Base-by-base conservation (phyloP, 768 basidiomycete genomes). In the Boletus fagicola region DNA sequence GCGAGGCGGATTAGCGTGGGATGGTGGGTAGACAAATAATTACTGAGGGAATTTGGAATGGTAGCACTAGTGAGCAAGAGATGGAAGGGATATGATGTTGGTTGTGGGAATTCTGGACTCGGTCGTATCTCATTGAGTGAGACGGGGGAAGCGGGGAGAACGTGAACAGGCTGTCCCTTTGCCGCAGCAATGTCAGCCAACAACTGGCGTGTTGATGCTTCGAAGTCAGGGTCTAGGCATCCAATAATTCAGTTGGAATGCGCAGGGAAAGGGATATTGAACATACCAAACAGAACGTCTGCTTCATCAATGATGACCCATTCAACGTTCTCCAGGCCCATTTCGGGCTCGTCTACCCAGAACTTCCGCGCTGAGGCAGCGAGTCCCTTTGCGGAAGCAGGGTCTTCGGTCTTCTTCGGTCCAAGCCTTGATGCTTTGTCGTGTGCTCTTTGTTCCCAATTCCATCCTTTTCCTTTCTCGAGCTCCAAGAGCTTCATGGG, bases 241-340 rank as follows among this genome's bases (percentile, higher is more conserved):
- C 28, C 48, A 38, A 47, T 51, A 28, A 57, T 52, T 51, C 38
- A 53, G 39, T 11, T 38, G 11, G 28, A 49, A 38, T 33, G 13
- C 13, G 36, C 18, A 44, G 28, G 40, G 33, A 5, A 28, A 38
- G 7, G 22, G 20, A 24, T 12, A 33, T 33, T 3, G 10, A 44
- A 72, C 81, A 49, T 61, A 91, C 94, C 92, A 52, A 96, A 87
- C 13, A 95, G 76, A 49, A 97, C 84, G 68, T 96, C 94, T 0
- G 94, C 94, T 67, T 97, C 94, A 59, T 97, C 94, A 1, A 96
- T 76, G 4, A 95, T 78, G 7, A 96, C 87, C 92, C 92, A 96
- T 65, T 96, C 92, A 1, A 95, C 76, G 49, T 83, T 80, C 51
- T 78, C 79, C 24, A 93, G 72, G 2, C 84, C 80, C 73, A 91